A percentile compares a stretch with the other conserved stretches of the same genome.
Conservation (phyloP, 225 moss, liverwort and hornwort genomes). For the Lunularia cruciata region DNA sequence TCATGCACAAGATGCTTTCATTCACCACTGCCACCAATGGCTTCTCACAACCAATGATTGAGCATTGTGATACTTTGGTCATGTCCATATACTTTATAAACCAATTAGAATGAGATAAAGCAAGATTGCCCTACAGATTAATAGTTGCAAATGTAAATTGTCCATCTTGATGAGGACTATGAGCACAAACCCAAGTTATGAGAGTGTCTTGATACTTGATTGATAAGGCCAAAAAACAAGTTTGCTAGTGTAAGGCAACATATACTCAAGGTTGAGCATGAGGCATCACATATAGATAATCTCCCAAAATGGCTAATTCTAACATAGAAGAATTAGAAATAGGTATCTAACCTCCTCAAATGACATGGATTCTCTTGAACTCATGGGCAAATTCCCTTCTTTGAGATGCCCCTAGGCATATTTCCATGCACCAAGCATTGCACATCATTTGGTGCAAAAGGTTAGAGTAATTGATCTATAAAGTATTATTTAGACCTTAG, state of each 20-base stretch:
- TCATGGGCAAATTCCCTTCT: constrained; percentile 37
- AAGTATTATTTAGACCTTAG: constrained; percentile 52
- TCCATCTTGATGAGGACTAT: constrained; percentile 13
- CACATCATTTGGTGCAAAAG: constrained; percentile 57
- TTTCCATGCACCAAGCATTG: constrained; percentile 47
- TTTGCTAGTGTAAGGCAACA: too few species aligned
- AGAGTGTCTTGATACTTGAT: not conserved
- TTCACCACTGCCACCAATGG: not conserved
- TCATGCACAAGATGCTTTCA: not conserved
- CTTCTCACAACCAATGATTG: constrained; percentile 8
- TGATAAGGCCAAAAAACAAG: too few species aligned
- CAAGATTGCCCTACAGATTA: constrained; percentile 10
- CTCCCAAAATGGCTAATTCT: too few species aligned
- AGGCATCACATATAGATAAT: too few species aligned
- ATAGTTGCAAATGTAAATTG: constrained; percentile 7
- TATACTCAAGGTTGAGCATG: too few species aligned
- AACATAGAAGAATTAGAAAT: too few species aligned
- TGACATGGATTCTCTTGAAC: constrained; percentile 63
- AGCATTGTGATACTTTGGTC: constrained; percentile 15
- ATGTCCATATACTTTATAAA: constrained; percentile 13
- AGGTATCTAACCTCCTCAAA: constrained; percentile 70
- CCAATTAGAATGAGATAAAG: constrained; percentile 12
- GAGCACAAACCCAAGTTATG: constrained; percentile 1
- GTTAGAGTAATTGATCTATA: constrained; percentile 57
- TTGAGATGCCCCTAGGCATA: constrained; percentile 47